Conservation (phyloP, 192 early-diverging fungal species). For the Martensiomyces pterosporus region DNA sequence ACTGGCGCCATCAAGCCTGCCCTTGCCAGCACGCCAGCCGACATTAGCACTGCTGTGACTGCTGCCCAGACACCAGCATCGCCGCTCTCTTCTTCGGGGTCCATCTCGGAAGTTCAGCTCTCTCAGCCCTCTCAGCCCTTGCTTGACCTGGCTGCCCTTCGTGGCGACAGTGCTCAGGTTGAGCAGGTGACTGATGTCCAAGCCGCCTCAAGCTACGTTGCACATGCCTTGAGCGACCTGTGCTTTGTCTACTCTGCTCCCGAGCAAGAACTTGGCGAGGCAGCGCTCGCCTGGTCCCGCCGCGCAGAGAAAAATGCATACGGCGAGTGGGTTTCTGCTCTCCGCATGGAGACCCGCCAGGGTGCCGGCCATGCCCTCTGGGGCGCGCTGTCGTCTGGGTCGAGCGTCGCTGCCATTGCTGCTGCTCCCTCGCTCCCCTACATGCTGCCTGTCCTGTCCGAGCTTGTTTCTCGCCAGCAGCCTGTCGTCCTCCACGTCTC, state of each 20-base stretch:
- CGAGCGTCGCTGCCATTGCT: slow-evolving; percentile 56
- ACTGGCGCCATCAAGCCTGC: slow-evolving; percentile 35
- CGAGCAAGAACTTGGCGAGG: slow-evolving; percentile 58
- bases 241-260: slow-evolving; percentile 81
- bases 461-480: slow-evolving; percentile 56
- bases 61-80: slow-evolving; percentile 25
- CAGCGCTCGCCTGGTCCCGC: slow-evolving; percentile 61
- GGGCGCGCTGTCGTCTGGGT: slow-evolving; percentile 60
- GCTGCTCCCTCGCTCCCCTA: slow-evolving; percentile 71
- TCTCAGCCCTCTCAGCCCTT: slow-evolving; percentile 1
- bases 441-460: slow-evolving; percentile 81
- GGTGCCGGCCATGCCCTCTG: slow-evolving; percentile 77
- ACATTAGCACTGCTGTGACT: slow-evolving; percentile 25
- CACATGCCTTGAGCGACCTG: slow-evolving; percentile 74
- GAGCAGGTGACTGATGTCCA: slow-evolving; percentile 53
- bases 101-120: slow-evolving; percentile 37
- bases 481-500: slow-evolving; percentile 83
- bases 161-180: slow-evolving; percentile 10
- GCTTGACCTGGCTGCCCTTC: slow-evolving; percentile 18
- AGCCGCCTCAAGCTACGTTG: slow-evolving; percentile 67
- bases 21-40: slow-evolving; percentile 8
- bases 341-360: slow-evolving; percentile 71
- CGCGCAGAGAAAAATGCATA: slow-evolving; percentile 63
- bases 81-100: slow-evolving; percentile 24
- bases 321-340: slow-evolving; percentile 63